A percentile compares a stretch with the other conserved stretches of the same genome.
These are phyloP conservation scores for Chlorella variabilis DNA, from an alignment of 163 green algal species.

Conservation along the genomic window DNA sequence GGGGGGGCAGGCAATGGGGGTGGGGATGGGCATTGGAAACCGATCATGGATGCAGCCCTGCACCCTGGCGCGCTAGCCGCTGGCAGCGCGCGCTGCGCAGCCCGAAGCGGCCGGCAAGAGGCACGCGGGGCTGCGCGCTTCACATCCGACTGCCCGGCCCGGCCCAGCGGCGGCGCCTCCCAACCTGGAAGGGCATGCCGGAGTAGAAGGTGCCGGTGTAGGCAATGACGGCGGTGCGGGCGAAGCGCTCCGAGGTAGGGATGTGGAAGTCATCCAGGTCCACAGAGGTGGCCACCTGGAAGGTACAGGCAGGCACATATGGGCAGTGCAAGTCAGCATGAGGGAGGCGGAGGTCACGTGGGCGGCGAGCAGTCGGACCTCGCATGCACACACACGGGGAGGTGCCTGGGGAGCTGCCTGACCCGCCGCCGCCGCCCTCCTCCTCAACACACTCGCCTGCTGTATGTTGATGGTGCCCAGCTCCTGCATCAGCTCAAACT, in stretches of 20 bases:
- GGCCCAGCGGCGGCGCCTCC: neutral
- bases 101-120: no score
- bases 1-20: neutral
- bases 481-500: slow-evolving; percentile 79
- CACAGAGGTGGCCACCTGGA: slow-evolving; percentile 46
- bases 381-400: neutral
- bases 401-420: neutral
- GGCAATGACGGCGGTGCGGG: slow-evolving; percentile 70
- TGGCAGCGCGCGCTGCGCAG: no score
- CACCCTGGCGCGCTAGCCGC: no score
- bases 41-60: no score
- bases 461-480: slow-evolving; percentile 74
- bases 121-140: no score
- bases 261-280: slow-evolving; percentile 38
- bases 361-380: neutral
- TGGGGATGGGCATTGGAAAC: no score
- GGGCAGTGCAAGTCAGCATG: no score
- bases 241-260: slow-evolving; percentile 4
- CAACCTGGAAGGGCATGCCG: slow-evolving; percentile 61
- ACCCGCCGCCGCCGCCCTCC: neutral
- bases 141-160: no score
- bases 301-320: neutral
- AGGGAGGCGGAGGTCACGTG: no score
- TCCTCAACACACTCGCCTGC: slow-evolving; percentile 32
- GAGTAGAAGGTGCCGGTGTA: slow-evolving; percentile 68